Evolutionary conservation across 257 asterid species (phyloP).

Genomic region (Striga asiatica): DNA sequence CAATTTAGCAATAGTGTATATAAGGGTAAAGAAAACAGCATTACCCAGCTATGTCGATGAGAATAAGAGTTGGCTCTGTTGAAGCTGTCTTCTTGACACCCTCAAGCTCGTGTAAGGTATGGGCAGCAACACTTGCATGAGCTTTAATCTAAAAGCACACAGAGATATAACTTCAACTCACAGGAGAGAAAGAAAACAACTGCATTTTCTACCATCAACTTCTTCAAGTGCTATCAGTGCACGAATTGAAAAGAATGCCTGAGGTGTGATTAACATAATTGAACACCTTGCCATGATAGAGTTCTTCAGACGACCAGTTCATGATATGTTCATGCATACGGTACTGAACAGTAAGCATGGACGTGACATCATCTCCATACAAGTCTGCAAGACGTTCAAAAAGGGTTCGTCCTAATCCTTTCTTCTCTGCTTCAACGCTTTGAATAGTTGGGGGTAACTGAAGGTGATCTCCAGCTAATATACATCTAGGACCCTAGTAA

Average conservation of each 20-base stretch:
- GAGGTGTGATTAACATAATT: background rate
- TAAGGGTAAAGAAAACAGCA: slow-evolving; percentile 4
- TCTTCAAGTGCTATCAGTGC: background rate
- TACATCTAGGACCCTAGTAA: slow-evolving; percentile 77
- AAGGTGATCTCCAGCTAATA: slow-evolving; percentile 89
- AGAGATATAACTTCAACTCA: background rate
- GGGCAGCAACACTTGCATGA: slow-evolving; percentile 81
- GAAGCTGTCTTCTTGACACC: slow-evolving; percentile 72
- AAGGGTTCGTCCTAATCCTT: slow-evolving; percentile 89
- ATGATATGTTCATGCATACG: slow-evolving; percentile 93
- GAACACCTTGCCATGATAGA: slow-evolving; percentile 78
- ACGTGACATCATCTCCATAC: slow-evolving; percentile 65
- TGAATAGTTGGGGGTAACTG: slow-evolving; percentile 99
- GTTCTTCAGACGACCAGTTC: slow-evolving; percentile 93
- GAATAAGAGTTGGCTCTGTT: slow-evolving; percentile 77
- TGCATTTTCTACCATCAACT: slow-evolving; percentile 2
- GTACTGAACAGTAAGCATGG: slow-evolving; percentile 97
- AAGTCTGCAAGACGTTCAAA: slow-evolving; percentile 88
- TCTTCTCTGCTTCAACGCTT: slow-evolving; percentile 92
- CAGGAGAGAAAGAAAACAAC: background rate
- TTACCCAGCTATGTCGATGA: slow-evolving; percentile 93
- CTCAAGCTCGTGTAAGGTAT: slow-evolving; percentile 59
- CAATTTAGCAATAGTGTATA: slow-evolving; percentile 7
- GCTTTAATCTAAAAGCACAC: slow-evolving; percentile 64
- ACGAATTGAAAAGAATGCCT: background rate